These are phyloP conservation scores for Pulveroboletus frians DNA, from an alignment of 768 basidiomycete genomes.

Conservation along the genomic window DNA sequence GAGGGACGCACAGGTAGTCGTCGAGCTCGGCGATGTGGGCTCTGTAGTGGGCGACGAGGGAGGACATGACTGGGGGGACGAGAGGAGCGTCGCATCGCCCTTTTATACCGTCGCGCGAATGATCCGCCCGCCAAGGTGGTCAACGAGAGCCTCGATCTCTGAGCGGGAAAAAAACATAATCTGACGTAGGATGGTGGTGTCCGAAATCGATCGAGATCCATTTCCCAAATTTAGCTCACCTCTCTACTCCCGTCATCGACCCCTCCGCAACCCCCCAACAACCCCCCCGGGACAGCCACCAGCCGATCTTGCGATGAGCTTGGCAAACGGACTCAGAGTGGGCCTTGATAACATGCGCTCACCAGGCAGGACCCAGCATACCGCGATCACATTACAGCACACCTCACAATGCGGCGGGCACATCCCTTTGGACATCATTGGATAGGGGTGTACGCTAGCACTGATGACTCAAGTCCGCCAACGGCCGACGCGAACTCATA, in stretches of 20 bases:
- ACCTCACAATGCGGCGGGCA: too few relatives aligned
- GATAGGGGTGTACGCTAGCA: too few relatives aligned
- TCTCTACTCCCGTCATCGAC: background rate
- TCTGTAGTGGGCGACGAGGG: conserved; percentile 52
- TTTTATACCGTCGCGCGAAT: conserved; percentile 2
- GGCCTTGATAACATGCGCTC: too few relatives aligned
- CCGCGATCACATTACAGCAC: too few relatives aligned
- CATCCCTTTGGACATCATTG: too few relatives aligned
- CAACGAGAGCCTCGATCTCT: too few relatives aligned
- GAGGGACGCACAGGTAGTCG: conserved; percentile 49
- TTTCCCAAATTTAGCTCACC: background rate
- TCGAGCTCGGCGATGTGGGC: conserved; percentile 59
- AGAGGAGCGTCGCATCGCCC: background rate
- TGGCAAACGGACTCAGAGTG: too few relatives aligned
- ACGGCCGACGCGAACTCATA: too few relatives aligned
- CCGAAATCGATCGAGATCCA: conserved; percentile 14
- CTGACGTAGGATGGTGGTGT: conserved; percentile 13
- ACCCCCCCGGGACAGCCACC: conserved; percentile 6
- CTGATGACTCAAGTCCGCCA: too few relatives aligned
- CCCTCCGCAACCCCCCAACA: conserved; percentile 1
- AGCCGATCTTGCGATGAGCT: too few relatives aligned
- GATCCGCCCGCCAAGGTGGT: conserved; percentile 18
- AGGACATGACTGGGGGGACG: conserved; percentile 6
- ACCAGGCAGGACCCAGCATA: too few relatives aligned
- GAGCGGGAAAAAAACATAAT: conserved; percentile 5